Evolutionary conservation across 2,329 filamentous ascomycete species (phyloP), one percentile per base, ranked within the genome.

Genomic region (Emericellopsis atlantica): DNA sequence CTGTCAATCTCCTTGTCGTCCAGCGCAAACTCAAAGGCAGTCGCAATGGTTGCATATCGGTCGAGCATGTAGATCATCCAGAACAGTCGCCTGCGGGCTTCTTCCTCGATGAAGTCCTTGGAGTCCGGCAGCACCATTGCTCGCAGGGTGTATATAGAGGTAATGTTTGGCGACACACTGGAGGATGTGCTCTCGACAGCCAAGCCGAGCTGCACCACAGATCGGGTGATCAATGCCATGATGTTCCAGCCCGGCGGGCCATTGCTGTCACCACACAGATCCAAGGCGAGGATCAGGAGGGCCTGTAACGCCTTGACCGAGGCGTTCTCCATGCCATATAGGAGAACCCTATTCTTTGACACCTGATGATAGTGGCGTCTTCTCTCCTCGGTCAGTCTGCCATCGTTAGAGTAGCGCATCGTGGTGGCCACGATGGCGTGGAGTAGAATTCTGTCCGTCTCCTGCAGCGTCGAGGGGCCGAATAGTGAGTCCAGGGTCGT

Each of bases 61-160:
- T 95, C 89, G 6, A 95, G 70, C 11, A 95, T 64, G 54, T 94
- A 95, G 10, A 94, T 80, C 79, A 93, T 90, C 89, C 89, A 95
- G 58, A 95, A 94, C 1, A 95, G 66, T 22, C 89, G 72, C 23
- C 89, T 74, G 23, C 88, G 71, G 34, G 84, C 84, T 58, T 95
- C 89, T 45, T 95, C 89, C 55, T 95, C 88, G 42, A 94, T 82
- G 59, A 89, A 95, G 45, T 87, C 84, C 39, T 77, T 79, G 0
- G 89, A 75, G 45, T 94, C 87, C 0, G 87, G 84, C 0, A 95
- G 67, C 3, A 90, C 80, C 66, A 89, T 89, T 14, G 88, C 86
- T 41, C 88, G 74, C 36, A 94, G 66, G 0, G 88, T 95, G 55
- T 93, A 94, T 37, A 95, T 95, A 0, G 89, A 94, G 2, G 81